Percentiles rank a stretch among this genome's conserved stretches.
These are phyloP conservation scores for Kondoa malvinella DNA, from an alignment of 768 basidiomycete species.

Conservation along the genomic window DNA sequence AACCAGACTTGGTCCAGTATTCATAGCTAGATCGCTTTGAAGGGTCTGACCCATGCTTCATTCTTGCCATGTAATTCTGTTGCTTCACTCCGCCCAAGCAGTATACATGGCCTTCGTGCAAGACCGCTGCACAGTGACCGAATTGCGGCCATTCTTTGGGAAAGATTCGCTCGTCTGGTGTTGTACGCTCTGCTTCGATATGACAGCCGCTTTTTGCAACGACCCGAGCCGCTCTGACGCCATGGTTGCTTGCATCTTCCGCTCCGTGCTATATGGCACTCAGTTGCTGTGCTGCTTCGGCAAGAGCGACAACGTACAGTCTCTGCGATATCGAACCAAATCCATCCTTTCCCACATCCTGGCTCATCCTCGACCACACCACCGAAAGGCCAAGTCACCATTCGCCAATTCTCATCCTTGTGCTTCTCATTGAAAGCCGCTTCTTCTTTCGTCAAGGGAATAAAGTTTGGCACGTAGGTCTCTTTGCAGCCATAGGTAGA, in stretches of 20 bases:
- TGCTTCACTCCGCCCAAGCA: neutral
- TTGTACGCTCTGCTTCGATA: neutral
- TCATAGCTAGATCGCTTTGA: neutral
- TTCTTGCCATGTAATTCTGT: neutral
- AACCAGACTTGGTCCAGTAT: neutral
- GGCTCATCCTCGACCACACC: neutral
- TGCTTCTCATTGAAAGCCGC: neutral
- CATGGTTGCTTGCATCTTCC: neutral
- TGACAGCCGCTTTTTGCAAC: neutral
- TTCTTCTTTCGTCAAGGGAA: neutral
- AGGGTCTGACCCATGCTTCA: neutral
- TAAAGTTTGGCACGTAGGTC: neutral
- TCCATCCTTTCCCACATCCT: neutral
- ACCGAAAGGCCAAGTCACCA: neutral
- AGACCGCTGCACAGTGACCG: neutral
- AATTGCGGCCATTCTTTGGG: neutral
- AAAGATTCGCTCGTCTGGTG: neutral
- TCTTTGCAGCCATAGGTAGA: neutral
- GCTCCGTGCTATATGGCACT: neutral
- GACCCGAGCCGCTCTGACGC: neutral
- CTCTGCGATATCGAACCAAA: neutral
- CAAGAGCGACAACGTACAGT: neutral
- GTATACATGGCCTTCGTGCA: neutral
- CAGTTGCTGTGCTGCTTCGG: neutral
- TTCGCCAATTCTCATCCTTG: neutral